Conservation (phyloP, 1,284 basidiomycete species). For the Apiotrichum siamense region DNA sequence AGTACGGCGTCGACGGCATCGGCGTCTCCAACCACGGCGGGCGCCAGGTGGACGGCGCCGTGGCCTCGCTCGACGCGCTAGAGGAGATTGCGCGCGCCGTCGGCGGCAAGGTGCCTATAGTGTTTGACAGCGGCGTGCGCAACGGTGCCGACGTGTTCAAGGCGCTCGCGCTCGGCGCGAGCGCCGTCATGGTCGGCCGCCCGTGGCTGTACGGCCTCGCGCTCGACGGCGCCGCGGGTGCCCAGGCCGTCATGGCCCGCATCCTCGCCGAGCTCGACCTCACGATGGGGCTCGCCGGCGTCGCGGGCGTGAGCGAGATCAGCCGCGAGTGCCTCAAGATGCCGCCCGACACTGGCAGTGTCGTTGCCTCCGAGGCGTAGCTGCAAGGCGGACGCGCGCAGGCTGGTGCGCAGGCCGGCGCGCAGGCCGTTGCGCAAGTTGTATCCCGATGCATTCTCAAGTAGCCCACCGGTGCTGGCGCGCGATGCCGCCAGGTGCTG, state of each 20-base stretch:
- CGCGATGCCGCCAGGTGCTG: no score
- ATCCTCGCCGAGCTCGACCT: conserved; percentile 60
- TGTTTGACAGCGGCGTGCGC: conserved; percentile 74
- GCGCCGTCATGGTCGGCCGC: conserved; percentile 39
- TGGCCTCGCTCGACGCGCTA: conserved; percentile 64
- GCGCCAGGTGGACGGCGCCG: conserved; percentile 71
- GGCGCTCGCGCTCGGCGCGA: conserved; percentile 50
- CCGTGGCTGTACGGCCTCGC: conserved; percentile 57
- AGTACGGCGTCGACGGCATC: conserved; percentile 63
- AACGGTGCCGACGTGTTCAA: conserved; percentile 70
- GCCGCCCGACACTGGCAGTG: no score
- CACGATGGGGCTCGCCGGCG: conserved; percentile 31
- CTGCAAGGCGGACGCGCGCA: background rate
- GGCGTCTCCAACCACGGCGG: conserved; percentile 78
- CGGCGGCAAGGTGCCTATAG: conserved; percentile 50
- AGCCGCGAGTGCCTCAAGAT: conserved; percentile 6
- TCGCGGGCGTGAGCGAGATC: conserved; percentile 15
- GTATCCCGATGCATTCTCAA: no score
- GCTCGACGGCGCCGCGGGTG: conserved; percentile 59
- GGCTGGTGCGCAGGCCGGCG: no score
- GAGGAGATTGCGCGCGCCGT: conserved; percentile 51
- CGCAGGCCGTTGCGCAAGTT: no score
- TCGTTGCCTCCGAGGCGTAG: background rate
- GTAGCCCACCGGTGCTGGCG: no score
- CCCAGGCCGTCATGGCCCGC: conserved; percentile 59